Conservation (phyloP, 2,329 filamentous ascomycete species). For the Stagonosporopsis vannaccii region DNA sequence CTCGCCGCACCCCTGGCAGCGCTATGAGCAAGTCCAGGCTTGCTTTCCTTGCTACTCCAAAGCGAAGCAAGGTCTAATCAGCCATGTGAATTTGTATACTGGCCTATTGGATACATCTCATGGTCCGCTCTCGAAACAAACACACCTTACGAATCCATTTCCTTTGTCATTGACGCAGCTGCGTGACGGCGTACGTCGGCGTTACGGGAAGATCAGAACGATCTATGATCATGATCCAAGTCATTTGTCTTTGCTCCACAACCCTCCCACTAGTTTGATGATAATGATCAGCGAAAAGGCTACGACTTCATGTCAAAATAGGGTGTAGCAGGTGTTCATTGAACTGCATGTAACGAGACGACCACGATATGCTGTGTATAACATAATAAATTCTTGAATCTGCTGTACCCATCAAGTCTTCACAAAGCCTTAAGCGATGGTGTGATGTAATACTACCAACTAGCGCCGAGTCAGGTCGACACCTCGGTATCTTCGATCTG, state of each 20-base stretch:
- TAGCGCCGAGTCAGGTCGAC: conserved; percentile 5
- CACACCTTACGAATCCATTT: conserved; percentile 5
- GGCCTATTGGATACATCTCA: background rate
- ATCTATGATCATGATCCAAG: conserved; percentile 16
- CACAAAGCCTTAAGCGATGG: background rate
- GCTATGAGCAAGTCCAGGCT: conserved; percentile 49
- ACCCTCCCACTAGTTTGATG: conserved; percentile 6
- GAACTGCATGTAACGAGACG: conserved; percentile 24
- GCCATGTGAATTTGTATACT: background rate
- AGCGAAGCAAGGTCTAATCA: conserved; percentile 40
- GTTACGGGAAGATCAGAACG: conserved; percentile 18
- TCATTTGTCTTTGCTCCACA: conserved; percentile 8
- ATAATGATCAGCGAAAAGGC: conserved; percentile 21
- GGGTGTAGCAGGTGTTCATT: conserved; percentile 15
- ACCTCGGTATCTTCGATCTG: conserved; percentile 8
- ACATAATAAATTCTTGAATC: conserved; percentile 13
- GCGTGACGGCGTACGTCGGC: conserved; percentile 6
- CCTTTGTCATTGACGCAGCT: conserved; percentile 9
- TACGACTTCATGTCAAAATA: conserved; percentile 16
- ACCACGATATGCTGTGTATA: conserved; percentile 28
- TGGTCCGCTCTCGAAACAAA: background rate
- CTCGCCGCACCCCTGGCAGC: conserved; percentile 39
- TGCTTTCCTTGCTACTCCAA: conserved; percentile 49
- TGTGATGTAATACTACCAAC: conserved; percentile 2
- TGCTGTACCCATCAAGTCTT: background rate